These are phyloP conservation scores for Pseudoturritis turrita DNA, from an alignment of 345 rosid species.

Conservation along the genomic window DNA sequence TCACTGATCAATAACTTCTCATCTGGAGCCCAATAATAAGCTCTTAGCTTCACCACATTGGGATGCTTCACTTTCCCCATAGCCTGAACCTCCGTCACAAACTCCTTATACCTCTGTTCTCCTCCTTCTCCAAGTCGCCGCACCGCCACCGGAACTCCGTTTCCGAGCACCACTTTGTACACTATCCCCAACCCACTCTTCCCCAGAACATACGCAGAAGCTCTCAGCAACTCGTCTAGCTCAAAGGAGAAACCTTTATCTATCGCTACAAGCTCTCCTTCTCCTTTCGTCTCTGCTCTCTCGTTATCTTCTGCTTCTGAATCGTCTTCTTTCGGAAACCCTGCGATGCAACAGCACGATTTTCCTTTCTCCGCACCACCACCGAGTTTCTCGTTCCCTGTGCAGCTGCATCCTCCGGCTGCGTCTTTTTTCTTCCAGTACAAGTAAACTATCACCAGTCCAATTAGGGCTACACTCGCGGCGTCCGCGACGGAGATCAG, in stretches of 20 bases:
- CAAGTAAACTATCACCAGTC: slow-evolving; percentile 61
- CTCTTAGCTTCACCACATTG: slow-evolving; percentile 81
- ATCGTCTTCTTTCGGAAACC: slow-evolving; percentile 39
- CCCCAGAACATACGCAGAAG: slow-evolving; percentile 94
- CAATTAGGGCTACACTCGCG: slow-evolving; percentile 70
- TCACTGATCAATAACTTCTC: slow-evolving; percentile 94
- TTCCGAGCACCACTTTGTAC: slow-evolving; percentile 94
- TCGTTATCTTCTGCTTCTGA: slow-evolving; percentile 65
- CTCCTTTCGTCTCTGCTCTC: slow-evolving; percentile 41
- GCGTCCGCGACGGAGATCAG: slow-evolving; percentile 81
- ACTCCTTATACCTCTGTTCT: slow-evolving; percentile 89
- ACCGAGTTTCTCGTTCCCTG: slow-evolving; percentile 59
- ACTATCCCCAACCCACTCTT: slow-evolving; percentile 98
- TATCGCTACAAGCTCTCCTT: slow-evolving; percentile 84
- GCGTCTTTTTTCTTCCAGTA: slow-evolving; percentile 95
- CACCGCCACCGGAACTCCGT: slow-evolving; percentile 93
- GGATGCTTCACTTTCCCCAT: slow-evolving; percentile 95
- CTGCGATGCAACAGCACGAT: slow-evolving; percentile 31
- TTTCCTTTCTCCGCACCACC: slow-evolving; percentile 40
- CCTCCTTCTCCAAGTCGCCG: slow-evolving; percentile 95
- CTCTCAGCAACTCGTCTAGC: slow-evolving; percentile 89
- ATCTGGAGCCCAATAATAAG: slow-evolving; percentile 98
- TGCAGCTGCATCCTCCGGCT: slow-evolving; percentile 71
- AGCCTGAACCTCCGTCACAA: slow-evolving; percentile 79
- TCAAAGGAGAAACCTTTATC: slow-evolving; percentile 91